Evolutionary conservation across 306 rosid species (phyloP).

Genomic region (Medicago arabica): DNA sequence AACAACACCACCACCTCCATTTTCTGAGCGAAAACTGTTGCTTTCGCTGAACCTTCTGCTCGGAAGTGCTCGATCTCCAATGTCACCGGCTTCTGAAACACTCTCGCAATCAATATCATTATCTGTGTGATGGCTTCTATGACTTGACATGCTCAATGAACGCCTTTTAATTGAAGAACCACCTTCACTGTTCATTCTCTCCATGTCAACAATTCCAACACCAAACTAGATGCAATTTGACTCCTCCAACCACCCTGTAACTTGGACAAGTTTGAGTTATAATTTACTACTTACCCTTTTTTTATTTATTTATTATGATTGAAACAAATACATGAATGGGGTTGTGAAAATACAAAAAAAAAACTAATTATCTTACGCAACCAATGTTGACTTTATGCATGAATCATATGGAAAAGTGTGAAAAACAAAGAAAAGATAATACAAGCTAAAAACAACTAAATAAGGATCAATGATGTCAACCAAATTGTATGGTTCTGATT

Average conservation of each 20-base stretch:
- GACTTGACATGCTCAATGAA: slow-evolving; percentile 61
- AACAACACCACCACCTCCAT: slow-evolving; percentile 45
- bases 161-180: slow-evolving; percentile 56
- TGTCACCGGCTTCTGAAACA: slow-evolving; percentile 91
- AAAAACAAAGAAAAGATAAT: no score
- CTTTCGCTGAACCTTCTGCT: slow-evolving; percentile 59
- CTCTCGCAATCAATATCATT: slow-evolving; percentile 53
- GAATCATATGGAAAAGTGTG: no score
- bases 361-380: not conserved
- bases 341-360: no score
- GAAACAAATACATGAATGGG: not conserved
- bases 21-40: slow-evolving; percentile 49
- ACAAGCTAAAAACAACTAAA: not conserved
- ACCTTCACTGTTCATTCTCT: slow-evolving; percentile 48
- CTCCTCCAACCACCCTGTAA: not conserved
- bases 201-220: slow-evolving; percentile 37
- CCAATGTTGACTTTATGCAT: slow-evolving; percentile 22
- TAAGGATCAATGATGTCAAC: slow-evolving; percentile 34
- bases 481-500: not conserved
- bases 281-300: not conserved
- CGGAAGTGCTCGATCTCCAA: slow-evolving; percentile 78
- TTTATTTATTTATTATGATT: not conserved
- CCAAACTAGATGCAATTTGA: not conserved
- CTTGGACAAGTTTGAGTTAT: not conserved
- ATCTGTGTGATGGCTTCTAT: slow-evolving; percentile 44